Evolutionary conservation across 1,284 basidiomycete genomes (phyloP).

Genomic region (Phlebopus sp.): DNA sequence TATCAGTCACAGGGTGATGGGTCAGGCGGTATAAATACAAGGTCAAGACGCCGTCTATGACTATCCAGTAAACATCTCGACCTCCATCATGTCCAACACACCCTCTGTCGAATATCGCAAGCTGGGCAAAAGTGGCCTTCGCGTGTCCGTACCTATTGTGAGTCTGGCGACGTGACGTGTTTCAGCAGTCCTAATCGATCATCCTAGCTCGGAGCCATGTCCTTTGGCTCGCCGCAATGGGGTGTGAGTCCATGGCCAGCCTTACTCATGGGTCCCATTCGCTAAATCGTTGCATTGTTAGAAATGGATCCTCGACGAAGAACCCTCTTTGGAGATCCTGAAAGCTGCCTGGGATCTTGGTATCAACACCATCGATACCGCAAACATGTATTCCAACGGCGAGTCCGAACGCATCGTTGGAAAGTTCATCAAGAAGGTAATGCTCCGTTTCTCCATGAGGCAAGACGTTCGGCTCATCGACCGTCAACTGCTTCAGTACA

Average conservation of each 20-base stretch:
- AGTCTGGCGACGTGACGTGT: conserved; percentile 5
- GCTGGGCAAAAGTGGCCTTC: conserved; percentile 47
- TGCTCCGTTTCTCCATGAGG: neutral
- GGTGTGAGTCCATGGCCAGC: conserved; percentile 14
- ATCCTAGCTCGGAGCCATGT: conserved; percentile 46
- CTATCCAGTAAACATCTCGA: neutral
- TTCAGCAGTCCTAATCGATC: neutral
- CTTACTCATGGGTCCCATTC: neutral
- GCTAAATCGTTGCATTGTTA: conserved; percentile 11
- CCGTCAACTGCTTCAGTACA: conserved; percentile 31
- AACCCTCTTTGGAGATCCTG: conserved; percentile 37
- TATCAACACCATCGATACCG: conserved; percentile 51
- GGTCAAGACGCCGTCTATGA: neutral
- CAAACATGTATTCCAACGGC: conserved; percentile 56
- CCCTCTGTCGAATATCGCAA: conserved; percentile 37
- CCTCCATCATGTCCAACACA: conserved; percentile 4
- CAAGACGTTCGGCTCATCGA: too few species aligned
- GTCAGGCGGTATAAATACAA: conserved; percentile 9
- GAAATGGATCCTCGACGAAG: conserved; percentile 46
- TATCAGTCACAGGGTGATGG: neutral
- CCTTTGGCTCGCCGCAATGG: conserved; percentile 42
- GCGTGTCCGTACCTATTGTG: conserved; percentile 49
- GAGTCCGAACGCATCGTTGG: conserved; percentile 46
- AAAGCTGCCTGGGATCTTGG: conserved; percentile 48
- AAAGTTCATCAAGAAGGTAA: conserved; percentile 51